Evolutionary conservation across 2,329 filamentous ascomycete genomes (phyloP), one percentile per base, ranked within the genome.

Genomic region (Moelleriella libera): DNA sequence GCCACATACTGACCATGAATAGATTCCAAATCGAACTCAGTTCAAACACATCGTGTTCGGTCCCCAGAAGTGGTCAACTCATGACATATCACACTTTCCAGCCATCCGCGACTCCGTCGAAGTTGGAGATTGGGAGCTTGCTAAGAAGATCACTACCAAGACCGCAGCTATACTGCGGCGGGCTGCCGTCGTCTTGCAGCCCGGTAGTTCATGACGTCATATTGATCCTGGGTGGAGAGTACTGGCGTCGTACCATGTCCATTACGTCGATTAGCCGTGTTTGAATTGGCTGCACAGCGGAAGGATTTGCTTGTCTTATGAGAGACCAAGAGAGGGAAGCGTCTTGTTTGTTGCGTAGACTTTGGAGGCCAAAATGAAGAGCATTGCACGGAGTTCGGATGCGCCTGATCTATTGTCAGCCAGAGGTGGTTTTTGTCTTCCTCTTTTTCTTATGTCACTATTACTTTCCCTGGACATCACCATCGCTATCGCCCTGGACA

Each of bases 41-140:
- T 98, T 88, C 73, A 95, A 94, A 64, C 92, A 96, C 64, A 76
- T 94, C 58, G 68, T 98, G 48, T 94, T 89, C 60, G 90, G 85
- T 2, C 92, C 92, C 0, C 78, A 87, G 58, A 69, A 78, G 3
- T 89, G 87, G 83, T 82, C 81, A 6, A 56, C 55, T 45, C 56
- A 62, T 45, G 59, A 63, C 45, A 58, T 57, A 44, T 57, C 60
- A 41, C 58, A 60, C 50, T 68, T 68, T 66, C 90, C 90, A 0
- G 83, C 82, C n/a, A 84, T 96, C 48, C 75, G 87, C 48, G 89
- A 96, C 58, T 81, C 83, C 7, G 71, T 96, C 41, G 78, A 85
- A 51, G 75, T 71, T 4, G 75, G 76, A 30, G 78, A 94, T 56
- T 89, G 83, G 84, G 69, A 66, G 2, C 63, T 76, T 10, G 84